Conservation (phyloP, 2,329 filamentous ascomycete genomes). For the Aspergillus persii region DNA sequence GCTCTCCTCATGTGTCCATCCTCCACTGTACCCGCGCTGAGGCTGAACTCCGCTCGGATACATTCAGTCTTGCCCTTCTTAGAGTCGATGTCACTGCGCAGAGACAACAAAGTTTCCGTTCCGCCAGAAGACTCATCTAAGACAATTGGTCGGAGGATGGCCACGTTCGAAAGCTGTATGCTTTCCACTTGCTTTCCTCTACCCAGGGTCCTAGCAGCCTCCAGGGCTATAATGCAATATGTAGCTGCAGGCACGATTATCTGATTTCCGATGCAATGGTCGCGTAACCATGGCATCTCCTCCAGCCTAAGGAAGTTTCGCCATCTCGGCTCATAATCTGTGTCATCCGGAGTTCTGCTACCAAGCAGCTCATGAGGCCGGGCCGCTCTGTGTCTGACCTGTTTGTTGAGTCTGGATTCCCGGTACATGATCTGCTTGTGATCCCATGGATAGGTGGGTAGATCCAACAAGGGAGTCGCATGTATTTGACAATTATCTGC, state of each 20-base stretch:
- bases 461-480: slow-evolving; percentile 4
- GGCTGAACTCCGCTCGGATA: slow-evolving; percentile 1
- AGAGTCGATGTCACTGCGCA: not conserved
- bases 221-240: slow-evolving; percentile 24
- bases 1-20: slow-evolving; percentile 1
- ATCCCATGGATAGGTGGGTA: slow-evolving; percentile 50
- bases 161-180: slow-evolving; percentile 18
- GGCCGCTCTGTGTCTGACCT: slow-evolving; percentile 39
- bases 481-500: not conserved
- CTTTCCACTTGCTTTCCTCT: slow-evolving; percentile 2
- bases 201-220: slow-evolving; percentile 17
- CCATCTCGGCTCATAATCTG: slow-evolving; percentile 18
- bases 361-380: slow-evolving; percentile 28
- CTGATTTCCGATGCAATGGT: slow-evolving; percentile 20
- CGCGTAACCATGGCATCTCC: slow-evolving; percentile 23
- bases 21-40: slow-evolving; percentile 2
- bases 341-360: slow-evolving; percentile 3
- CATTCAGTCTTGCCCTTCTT: slow-evolving; percentile 1
- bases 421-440: slow-evolving; percentile 42
- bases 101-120: slow-evolving; percentile 5
- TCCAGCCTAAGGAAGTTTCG: slow-evolving; percentile 20
- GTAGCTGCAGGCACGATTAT: slow-evolving; percentile 25
- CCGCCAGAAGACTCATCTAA: slow-evolving; percentile 7
- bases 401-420: slow-evolving; percentile 41
- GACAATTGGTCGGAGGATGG: slow-evolving; percentile 11